Base-by-base conservation (phyloP, 139 green algal species). In the Zygnema circumcarinatum region DNA sequence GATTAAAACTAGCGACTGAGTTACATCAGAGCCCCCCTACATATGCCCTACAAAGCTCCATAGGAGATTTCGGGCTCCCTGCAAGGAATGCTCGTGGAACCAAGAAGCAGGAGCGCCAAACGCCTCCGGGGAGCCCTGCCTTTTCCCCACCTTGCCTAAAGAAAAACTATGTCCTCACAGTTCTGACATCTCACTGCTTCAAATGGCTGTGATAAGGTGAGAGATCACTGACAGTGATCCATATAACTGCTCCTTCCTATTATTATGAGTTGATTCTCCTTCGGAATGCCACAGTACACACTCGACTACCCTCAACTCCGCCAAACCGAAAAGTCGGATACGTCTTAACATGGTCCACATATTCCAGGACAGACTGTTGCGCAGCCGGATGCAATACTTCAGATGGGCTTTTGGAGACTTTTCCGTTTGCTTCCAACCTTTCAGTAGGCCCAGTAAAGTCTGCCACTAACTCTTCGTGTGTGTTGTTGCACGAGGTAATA, bases 401-500 rank as follows among this genome's bases (percentile, higher is more conserved):
- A 41, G 69, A 20, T 78, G 7, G 3, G 11, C 7, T 7, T 20
- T 78, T 3, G 3, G 3, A 2, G 2, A 38, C 73, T 2, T 2
- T 88, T 35, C 74, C 82, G 25, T 88, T 83, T 3, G 11, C 72
- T 87, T 88, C 82, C 62, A n/a, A 1, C 35, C 29, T 68, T 39
- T 32, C 31, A 20, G 2, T 72, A 74, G 29, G n/a, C 38, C 82
- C 74, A 47, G 29, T 88, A 2, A 83, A 83, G 38, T 91, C 84
- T 3, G 56, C 29, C 2, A 68, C 79, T 7, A 94, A 81, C 87
- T 94, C 91, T 1, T 90, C 86, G 39, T 62, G 40, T 2, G 91
- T 94, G 82, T 42, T 91, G 82, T 94, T 94, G 79, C 90, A 93
- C 1, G 91, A 94, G 36, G 91, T 94, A 20, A 94, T 89, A 38